A percentile compares a stretch with the other conserved stretches of the same genome.
phyloP scores from a whole-genome alignment of 345 rosid species.

The Cardamine resedifolia region DNA sequence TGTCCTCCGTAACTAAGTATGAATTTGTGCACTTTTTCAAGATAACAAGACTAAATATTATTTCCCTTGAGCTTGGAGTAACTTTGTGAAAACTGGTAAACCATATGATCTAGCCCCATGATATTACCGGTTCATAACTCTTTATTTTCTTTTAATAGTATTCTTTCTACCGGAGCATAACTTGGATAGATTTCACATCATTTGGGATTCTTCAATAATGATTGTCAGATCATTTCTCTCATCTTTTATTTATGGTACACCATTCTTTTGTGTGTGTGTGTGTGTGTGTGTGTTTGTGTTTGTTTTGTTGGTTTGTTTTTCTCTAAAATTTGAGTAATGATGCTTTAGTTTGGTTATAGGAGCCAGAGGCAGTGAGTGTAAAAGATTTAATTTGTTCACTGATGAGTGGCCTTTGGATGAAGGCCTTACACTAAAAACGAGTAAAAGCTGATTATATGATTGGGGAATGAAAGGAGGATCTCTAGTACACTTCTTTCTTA shows the following conservation, averaged over 20 bases:
- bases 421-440: neutral
- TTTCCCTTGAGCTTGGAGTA: neutral
- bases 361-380: slow-evolving; percentile 20
- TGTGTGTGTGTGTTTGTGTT: neutral
- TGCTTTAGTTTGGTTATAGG: slow-evolving; percentile 1
- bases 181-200: neutral
- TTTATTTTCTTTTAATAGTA: neutral
- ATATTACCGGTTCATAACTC: neutral
- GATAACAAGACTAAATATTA: neutral
- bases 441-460: slow-evolving; percentile 30
- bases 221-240: slow-evolving; percentile 6
- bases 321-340: neutral
- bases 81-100: slow-evolving; percentile 11
- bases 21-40: neutral
- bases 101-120: neutral
- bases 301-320: no score
- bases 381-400: slow-evolving; percentile 1
- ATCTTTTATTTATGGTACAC: neutral
- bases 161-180: neutral
- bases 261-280: neutral
- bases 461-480: slow-evolving; percentile 15
- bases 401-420: slow-evolving; percentile 2
- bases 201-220: neutral
- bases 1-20: slow-evolving; percentile 14
- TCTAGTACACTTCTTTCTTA: neutral